A percentile compares a stretch with the other conserved stretches of the same genome.
These are phyloP conservation scores for Leccinellum albellum DNA, from an alignment of 768 basidiomycete genomes.

Conservation along the genomic window DNA sequence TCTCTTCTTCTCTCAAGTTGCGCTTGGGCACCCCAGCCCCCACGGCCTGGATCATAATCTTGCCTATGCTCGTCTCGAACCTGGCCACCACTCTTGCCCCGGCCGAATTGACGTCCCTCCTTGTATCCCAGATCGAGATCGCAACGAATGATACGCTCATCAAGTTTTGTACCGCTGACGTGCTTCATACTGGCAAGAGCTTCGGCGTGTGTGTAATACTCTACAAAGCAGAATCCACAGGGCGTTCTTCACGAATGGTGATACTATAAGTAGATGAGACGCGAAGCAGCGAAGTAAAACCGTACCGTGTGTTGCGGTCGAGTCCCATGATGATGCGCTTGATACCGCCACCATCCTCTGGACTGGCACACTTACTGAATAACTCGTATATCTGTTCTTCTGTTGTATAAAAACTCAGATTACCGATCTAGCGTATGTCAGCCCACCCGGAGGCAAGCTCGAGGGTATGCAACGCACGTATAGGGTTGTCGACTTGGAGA, in stretches of 20 bases:
- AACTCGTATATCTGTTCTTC: conserved; percentile 96
- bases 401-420: conserved; percentile 91
- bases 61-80: conserved; percentile 94
- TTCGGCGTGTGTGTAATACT: conserved; percentile 93
- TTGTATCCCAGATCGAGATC: conserved; percentile 96
- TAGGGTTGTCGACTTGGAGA: conserved; percentile 80
- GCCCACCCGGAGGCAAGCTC: conserved; percentile 16
- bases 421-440: conserved; percentile 61
- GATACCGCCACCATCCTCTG: conserved; percentile 85
- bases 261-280: conserved; percentile 5
- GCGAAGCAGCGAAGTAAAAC: neutral
- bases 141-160: conserved; percentile 97
- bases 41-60: conserved; percentile 95
- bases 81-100: conserved; percentile 97
- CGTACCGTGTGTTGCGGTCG: conserved; percentile 81
- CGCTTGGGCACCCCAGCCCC: conserved; percentile 90
- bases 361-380: conserved; percentile 84
- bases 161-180: conserved; percentile 96
- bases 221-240: conserved; percentile 94
- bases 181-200: conserved; percentile 91
- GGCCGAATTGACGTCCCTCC: conserved; percentile 94
- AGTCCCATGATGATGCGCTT: conserved; percentile 95
- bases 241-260: conserved; percentile 58
- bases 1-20: conserved; percentile 76
- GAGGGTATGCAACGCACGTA: conserved; percentile 60